phyloP scores from a whole-genome alignment of 1,284 basidiomycete species.

The Xerocomus minutiporus region DNA sequence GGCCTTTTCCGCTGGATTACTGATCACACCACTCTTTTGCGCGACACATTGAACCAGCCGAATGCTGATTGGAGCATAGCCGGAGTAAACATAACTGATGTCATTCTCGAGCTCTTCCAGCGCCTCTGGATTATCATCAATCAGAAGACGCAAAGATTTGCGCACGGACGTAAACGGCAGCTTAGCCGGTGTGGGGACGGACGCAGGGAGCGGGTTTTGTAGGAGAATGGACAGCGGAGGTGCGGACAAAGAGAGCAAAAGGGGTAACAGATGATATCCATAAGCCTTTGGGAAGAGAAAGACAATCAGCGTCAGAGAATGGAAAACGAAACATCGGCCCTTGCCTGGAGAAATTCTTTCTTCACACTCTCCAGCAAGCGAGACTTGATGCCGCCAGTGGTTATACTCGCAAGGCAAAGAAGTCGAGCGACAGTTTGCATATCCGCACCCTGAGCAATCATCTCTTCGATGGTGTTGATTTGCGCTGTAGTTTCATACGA shows the following conservation, averaged over 20 bases:
- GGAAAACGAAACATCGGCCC: conserved; percentile 14
- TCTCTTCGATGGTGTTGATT: conserved; percentile 77
- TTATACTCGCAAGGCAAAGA: conserved; percentile 82
- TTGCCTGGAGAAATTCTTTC: conserved; percentile 84
- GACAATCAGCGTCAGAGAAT: conserved; percentile 7
- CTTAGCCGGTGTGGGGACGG: conserved; percentile 45
- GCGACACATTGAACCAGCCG: conserved; percentile 90
- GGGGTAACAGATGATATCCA: conserved; percentile 85
- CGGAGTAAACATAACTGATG: conserved; percentile 94
- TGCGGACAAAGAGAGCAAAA: conserved; percentile 76
- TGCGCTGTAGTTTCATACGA: conserved; percentile 81
- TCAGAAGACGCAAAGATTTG: conserved; percentile 85
- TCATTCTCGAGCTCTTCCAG: conserved; percentile 84
- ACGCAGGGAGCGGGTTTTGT: conserved; percentile 57
- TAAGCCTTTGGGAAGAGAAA: conserved; percentile 58
- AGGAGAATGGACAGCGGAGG: conserved; percentile 66
- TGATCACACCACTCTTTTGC: conserved; percentile 84
- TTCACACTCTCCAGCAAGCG: conserved; percentile 88
- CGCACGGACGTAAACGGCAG: conserved; percentile 71
- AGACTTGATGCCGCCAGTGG: conserved; percentile 80
- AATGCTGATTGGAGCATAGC: conserved; percentile 91
- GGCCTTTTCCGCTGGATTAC: conserved; percentile 59
- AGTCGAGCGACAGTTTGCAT: conserved; percentile 76
- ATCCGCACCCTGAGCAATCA: conserved; percentile 81
- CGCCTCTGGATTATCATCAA: conserved; percentile 81